These are phyloP conservation scores for Tolypocladium guangdongense DNA, from an alignment of 2,329 filamentous ascomycete genomes.

Conservation along the genomic window DNA sequence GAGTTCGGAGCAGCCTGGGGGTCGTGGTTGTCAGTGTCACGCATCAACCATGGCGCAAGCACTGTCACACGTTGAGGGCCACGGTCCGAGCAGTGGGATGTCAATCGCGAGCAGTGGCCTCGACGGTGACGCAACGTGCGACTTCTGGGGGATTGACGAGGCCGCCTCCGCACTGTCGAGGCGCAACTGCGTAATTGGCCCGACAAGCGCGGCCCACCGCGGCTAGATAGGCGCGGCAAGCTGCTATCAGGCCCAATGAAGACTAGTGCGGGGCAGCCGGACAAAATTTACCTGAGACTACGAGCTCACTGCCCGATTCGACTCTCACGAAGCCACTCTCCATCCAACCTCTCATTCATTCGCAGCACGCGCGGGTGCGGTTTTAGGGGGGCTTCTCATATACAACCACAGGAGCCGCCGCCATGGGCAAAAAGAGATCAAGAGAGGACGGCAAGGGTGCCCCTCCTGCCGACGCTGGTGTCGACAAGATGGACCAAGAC, in stretches of 20 bases:
- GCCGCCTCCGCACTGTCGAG: not conserved
- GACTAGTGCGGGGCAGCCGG: slow-evolving; percentile 30
- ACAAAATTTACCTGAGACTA: slow-evolving; percentile 20
- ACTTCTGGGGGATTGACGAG: not conserved
- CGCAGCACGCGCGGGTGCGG: not conserved
- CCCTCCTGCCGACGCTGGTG: slow-evolving; percentile 27
- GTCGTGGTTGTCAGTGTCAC: not conserved
- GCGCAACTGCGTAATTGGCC: slow-evolving; percentile 3
- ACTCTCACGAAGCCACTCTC: not conserved
- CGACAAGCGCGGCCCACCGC: slow-evolving; percentile 12
- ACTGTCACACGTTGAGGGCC: not conserved
- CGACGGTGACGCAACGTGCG: slow-evolving; percentile 1
- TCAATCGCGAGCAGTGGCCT: not conserved
- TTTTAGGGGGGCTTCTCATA: not conserved
- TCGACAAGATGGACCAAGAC: slow-evolving; percentile 39
- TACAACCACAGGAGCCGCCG: not conserved
- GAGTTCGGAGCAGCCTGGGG: not conserved
- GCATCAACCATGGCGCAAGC: slow-evolving; percentile 3
- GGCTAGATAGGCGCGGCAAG: not conserved
- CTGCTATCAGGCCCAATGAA: slow-evolving; percentile 16
- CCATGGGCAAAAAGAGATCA: slow-evolving; percentile 40
- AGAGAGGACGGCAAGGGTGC: slow-evolving; percentile 35
- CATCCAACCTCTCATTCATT: not conserved
- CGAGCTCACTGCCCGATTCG: not conserved
- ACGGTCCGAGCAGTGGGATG: not conserved